Conservation (phyloP, 2,329 filamentous ascomycete genomes). For the Fusarium coffeatum region DNA sequence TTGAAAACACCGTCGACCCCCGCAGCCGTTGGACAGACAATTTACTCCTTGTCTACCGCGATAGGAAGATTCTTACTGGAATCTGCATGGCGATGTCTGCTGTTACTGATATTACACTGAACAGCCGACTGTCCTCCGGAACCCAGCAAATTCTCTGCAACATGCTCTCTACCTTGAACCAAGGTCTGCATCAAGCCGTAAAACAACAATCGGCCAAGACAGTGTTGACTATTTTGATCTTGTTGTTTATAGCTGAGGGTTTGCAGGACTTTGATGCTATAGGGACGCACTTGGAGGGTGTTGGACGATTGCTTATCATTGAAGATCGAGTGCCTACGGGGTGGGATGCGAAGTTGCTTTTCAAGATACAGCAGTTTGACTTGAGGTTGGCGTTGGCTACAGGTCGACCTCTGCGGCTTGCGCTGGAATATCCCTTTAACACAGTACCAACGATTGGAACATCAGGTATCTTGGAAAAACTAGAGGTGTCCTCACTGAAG, state of each 20-base stretch:
- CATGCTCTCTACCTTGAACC: constrained; percentile 3
- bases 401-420: not conserved
- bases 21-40: not conserved
- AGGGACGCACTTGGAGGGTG: not conserved
- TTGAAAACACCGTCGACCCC: not conserved
- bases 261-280: not conserved
- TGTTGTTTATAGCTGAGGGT: not conserved
- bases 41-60: not conserved
- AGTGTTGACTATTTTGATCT: not conserved
- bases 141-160: not conserved
- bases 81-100: not conserved
- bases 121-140: not conserved
- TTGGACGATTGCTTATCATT: not conserved
- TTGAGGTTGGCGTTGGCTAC: not conserved
- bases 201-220: not conserved
- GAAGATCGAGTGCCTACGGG: not conserved
- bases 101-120: not conserved
- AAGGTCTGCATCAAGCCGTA: not conserved
- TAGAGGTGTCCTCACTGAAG: fast-evolving
- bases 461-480: fast-evolving
- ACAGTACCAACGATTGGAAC: fast-evolving
- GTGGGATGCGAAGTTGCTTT: not conserved
- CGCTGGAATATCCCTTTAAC: not conserved
- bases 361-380: constrained; percentile 16
- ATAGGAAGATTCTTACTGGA: not conserved